Evolutionary conservation across 441 rosid species (phyloP).

Genomic region (Adansonia madagascariensis): DNA sequence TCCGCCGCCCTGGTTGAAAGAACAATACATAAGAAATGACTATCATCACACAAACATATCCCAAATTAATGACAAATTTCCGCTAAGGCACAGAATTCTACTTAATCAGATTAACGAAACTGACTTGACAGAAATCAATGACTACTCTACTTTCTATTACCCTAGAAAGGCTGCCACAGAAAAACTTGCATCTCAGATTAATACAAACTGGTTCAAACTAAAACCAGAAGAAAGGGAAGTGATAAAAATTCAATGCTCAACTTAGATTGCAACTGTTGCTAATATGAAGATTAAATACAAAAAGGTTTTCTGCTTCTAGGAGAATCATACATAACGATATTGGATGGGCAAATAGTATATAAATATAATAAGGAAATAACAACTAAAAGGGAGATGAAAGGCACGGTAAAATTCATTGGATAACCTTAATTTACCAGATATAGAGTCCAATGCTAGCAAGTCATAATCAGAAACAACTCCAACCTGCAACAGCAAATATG

Average conservation of each 20-base stretch:
- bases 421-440: conserved; percentile 61
- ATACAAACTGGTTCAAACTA: not conserved
- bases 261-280: not conserved
- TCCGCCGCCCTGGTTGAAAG: conserved; percentile 51
- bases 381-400: conserved; percentile 13
- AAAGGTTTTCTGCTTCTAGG: not conserved
- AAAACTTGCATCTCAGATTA: not conserved
- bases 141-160: conserved; percentile 9
- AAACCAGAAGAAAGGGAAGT: not conserved
- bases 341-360: not conserved
- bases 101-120: conserved; percentile 3
- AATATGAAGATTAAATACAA: not conserved
- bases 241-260: not conserved
- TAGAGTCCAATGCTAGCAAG: conserved; percentile 88
- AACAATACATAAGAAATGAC: conserved; percentile 30
- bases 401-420: conserved; percentile 25
- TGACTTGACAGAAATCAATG: not conserved
- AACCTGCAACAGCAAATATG: conserved; percentile 58
- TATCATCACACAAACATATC: not conserved
- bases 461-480: conserved; percentile 97
- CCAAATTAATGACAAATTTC: not conserved
- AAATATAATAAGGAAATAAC: not conserved
- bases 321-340: not conserved
- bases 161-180: not conserved
- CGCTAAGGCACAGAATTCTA: not conserved